phyloP scores from a whole-genome alignment of 345 rosid species.

The Dipteronia sinensis region DNA sequence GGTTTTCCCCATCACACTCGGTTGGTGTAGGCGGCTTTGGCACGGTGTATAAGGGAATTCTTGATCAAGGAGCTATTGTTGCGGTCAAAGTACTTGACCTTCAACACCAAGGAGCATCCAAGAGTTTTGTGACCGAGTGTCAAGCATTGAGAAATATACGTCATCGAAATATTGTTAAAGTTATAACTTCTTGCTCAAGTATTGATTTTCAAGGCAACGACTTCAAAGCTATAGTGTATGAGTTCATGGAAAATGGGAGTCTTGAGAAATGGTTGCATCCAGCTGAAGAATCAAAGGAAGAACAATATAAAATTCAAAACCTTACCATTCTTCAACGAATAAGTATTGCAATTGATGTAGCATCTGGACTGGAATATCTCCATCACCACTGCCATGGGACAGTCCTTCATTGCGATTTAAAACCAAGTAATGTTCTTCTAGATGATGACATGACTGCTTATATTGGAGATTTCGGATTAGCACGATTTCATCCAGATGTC shows the following conservation, averaged over 20 bases:
- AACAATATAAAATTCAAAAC: background rate
- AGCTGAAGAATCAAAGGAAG: background rate
- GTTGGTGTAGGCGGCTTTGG: slow-evolving; percentile 25
- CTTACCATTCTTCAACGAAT: slow-evolving; percentile 13
- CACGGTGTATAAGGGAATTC: slow-evolving; percentile 18
- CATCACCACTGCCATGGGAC: slow-evolving; percentile 5
- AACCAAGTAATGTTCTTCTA: slow-evolving; percentile 25
- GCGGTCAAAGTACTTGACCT: too few relatives aligned
- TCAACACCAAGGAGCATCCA: too few relatives aligned
- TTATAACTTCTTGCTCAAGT: slow-evolving; percentile 23
- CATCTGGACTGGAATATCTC: slow-evolving; percentile 10
- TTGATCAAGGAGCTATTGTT: background rate
- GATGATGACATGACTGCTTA: slow-evolving; percentile 20
- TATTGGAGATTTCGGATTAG: slow-evolving; percentile 25
- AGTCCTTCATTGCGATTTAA: slow-evolving; percentile 13
- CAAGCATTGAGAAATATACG: slow-evolving; percentile 17
- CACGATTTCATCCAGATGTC: background rate
- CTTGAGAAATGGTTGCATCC: slow-evolving; percentile 27
- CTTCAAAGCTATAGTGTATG: slow-evolving; percentile 29
- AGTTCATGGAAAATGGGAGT: slow-evolving; percentile 27
- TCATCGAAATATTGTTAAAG: slow-evolving; percentile 22
- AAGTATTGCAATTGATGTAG: slow-evolving; percentile 9
- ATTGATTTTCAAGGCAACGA: slow-evolving; percentile 21
- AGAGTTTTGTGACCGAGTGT: slow-evolving; percentile 29
- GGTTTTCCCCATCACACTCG: slow-evolving; percentile 19